A percentile compares a stretch with the other conserved stretches of the same genome.
phyloP scores from a whole-genome alignment of 2,329 filamentous ascomycete species.

The Penicillium thymicola region DNA sequence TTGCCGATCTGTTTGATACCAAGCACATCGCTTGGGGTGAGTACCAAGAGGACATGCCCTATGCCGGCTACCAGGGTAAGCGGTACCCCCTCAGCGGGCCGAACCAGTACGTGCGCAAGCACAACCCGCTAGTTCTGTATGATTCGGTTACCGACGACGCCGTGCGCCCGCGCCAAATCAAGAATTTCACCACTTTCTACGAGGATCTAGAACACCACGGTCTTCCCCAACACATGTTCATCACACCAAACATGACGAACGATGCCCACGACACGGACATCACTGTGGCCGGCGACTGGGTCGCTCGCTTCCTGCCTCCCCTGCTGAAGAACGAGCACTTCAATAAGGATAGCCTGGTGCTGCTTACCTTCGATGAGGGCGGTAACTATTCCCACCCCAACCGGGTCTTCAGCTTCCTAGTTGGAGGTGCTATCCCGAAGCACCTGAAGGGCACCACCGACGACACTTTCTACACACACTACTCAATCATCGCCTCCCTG shows the following conservation, averaged over 20 bases:
- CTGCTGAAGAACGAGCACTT: slow-evolving; percentile 68
- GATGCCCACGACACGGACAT: slow-evolving; percentile 74
- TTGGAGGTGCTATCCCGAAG: slow-evolving; percentile 69
- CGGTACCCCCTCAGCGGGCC: slow-evolving; percentile 61
- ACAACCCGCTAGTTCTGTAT: slow-evolving; percentile 66
- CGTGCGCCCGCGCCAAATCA: slow-evolving; percentile 64
- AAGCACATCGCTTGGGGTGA: slow-evolving; percentile 65
- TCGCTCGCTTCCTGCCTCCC: slow-evolving; percentile 64
- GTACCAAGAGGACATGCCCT: slow-evolving; percentile 78
- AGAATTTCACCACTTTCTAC: slow-evolving; percentile 69
- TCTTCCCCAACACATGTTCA: slow-evolving; percentile 66
- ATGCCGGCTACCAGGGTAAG: slow-evolving; percentile 66
- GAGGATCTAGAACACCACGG: slow-evolving; percentile 60
- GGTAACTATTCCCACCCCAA: slow-evolving; percentile 66
- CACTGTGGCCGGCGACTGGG: slow-evolving; percentile 66
- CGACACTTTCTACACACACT: slow-evolving; percentile 68
- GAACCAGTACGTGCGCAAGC: slow-evolving; percentile 80
- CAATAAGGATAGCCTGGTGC: slow-evolving; percentile 70
- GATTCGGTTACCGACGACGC: slow-evolving; percentile 60
- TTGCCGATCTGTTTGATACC: slow-evolving; percentile 65
- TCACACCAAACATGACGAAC: slow-evolving; percentile 55
- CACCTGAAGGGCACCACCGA: slow-evolving; percentile 67
- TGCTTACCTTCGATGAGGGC: slow-evolving; percentile 79
- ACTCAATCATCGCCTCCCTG: slow-evolving; percentile 65
- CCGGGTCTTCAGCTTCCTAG: slow-evolving; percentile 65